Percentiles rank a stretch among this genome's conserved stretches.
These are phyloP conservation scores for Lactarius pseudohatsudake DNA, from an alignment of 768 basidiomycete genomes.

Conservation along the genomic window DNA sequence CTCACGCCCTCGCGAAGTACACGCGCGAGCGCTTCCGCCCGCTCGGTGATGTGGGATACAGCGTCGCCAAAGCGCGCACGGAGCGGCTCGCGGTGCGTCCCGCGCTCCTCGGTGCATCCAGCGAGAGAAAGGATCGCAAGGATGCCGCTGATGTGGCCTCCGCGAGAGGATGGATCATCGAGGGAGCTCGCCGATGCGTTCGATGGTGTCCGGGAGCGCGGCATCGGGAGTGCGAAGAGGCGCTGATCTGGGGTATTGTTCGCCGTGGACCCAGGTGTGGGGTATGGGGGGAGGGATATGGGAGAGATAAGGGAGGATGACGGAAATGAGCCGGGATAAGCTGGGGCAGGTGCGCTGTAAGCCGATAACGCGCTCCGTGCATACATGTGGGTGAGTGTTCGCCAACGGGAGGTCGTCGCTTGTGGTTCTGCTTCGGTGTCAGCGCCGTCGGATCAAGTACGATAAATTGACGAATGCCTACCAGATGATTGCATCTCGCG, in stretches of 20 bases:
- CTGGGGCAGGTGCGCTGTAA: slow-evolving; percentile 30
- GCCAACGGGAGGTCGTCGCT: slow-evolving; percentile 40
- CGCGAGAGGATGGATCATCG: slow-evolving; percentile 17
- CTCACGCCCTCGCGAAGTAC: slow-evolving; percentile 37
- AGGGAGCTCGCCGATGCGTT: slow-evolving; percentile 26
- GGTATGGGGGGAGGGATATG: slow-evolving; percentile 26
- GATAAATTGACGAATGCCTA: slow-evolving; percentile 24
- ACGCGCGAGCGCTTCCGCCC: slow-evolving; percentile 33
- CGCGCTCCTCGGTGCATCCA: slow-evolving; percentile 35
- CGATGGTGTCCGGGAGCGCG: slow-evolving; percentile 21
- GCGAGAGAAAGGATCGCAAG: slow-evolving; percentile 37
- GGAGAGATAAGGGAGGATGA: slow-evolving; percentile 29
- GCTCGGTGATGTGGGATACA: slow-evolving; percentile 34
- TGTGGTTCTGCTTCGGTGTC: slow-evolving; percentile 34
- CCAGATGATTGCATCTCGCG: slow-evolving; percentile 37
- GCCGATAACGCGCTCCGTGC: slow-evolving; percentile 30
- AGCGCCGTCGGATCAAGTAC: neutral
- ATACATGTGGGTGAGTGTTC: slow-evolving; percentile 38
- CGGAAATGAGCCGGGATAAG: slow-evolving; percentile 28
- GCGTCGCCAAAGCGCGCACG: slow-evolving; percentile 35
- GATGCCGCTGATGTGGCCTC: slow-evolving; percentile 35
- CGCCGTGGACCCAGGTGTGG: slow-evolving; percentile 24
- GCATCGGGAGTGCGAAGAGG: slow-evolving; percentile 25
- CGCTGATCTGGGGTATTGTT: slow-evolving; percentile 28
- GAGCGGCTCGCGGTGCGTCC: slow-evolving; percentile 34